phyloP scores from a whole-genome alignment of 2,329 filamentous ascomycete genomes.

The Fusarium xyrophilum region DNA sequence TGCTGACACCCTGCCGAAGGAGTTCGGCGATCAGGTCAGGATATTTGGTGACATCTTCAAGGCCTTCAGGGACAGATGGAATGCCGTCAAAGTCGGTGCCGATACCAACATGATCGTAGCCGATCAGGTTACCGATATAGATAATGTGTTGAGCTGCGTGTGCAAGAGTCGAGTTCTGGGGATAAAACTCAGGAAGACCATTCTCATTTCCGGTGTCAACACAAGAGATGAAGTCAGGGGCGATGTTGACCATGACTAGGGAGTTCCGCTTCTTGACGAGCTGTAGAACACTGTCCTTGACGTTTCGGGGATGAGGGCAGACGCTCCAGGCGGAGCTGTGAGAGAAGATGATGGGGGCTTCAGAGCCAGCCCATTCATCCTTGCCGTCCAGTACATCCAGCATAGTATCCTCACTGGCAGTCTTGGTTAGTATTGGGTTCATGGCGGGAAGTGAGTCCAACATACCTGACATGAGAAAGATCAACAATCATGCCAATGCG shows the following conservation, averaged over 20 bases:
- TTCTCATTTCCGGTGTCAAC: slow-evolving; percentile 62
- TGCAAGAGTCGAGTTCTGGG: slow-evolving; percentile 72
- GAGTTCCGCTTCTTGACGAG: slow-evolving; percentile 76
- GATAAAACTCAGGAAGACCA: slow-evolving; percentile 72
- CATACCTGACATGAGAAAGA: slow-evolving; percentile 70
- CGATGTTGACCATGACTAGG: slow-evolving; percentile 91
- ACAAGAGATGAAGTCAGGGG: slow-evolving; percentile 83
- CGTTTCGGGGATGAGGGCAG: slow-evolving; percentile 89
- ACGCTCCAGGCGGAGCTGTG: slow-evolving; percentile 83
- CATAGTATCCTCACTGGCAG: slow-evolving; percentile 77
- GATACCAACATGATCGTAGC: slow-evolving; percentile 86
- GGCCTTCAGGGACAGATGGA: slow-evolving; percentile 67
- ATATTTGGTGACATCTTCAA: slow-evolving; percentile 87
- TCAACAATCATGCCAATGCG: slow-evolving; percentile 94
- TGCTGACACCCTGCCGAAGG: slow-evolving; percentile 74
- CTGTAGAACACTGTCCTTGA: slow-evolving; percentile 81
- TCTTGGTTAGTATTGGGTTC: not conserved
- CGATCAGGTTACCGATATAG: slow-evolving; percentile 82
- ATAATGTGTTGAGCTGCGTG: slow-evolving; percentile 83
- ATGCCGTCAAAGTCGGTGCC: slow-evolving; percentile 93
- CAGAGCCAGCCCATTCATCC: slow-evolving; percentile 71
- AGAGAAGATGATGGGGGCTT: slow-evolving; percentile 85
- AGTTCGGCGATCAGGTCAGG: slow-evolving; percentile 80
- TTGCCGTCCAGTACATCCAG: slow-evolving; percentile 75
- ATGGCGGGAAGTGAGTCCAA: not conserved